Evolutionary conservation across 1,284 basidiomycete genomes (phyloP), one percentile per base, ranked within the genome.

Genomic region (Grifola frondosa): DNA sequence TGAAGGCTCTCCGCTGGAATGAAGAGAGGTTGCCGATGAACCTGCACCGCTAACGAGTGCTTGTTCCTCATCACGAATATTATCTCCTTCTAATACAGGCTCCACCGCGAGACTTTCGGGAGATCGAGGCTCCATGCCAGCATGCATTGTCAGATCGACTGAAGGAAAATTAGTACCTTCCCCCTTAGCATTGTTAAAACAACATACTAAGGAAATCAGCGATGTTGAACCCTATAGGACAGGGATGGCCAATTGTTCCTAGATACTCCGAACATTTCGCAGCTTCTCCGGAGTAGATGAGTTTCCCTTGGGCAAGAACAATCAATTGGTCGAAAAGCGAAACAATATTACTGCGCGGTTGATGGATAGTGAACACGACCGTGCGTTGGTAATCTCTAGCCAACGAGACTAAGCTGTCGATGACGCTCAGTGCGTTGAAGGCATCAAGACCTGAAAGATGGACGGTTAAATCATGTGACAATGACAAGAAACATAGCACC

Each of bases 281-380:
- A 41, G 87, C 78, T 42, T 84, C 82, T 23, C 94, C 90, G 2
- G 88, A 87, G 69, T 93, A 93, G 13, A 97, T 81, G 11, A 88
- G 68, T 59, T 84, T 86, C 3, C 95, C 95, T 42, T 81, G 79
- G 0, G 90, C 91, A 10, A 99, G 77, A 4, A 99, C 69, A 3
- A 98, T 66, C 22, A 98, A 74, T 53, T 95, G 88, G 62, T 99
- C 96, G 57, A 99, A 97, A 12, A 99, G 70, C 0, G 91, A 83
- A 9, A 98, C 94, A 52, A 99, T 98, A 67, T 97, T 97, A 63
- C 90, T 93, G 44, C 95, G 84, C n/a, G 96, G 96, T 65, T 98
- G 96, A 62, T 99, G 96, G 49, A 99, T 97, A 0, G 96, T 97
- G 68, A 97, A 97, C 50, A 98, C 75, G 40, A 98, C 91, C 0